Percentiles rank a stretch among this genome's conserved stretches.
These are phyloP conservation scores for Atractiella rhizophila DNA, from an alignment of 768 basidiomycete species.

Conservation along the genomic window DNA sequence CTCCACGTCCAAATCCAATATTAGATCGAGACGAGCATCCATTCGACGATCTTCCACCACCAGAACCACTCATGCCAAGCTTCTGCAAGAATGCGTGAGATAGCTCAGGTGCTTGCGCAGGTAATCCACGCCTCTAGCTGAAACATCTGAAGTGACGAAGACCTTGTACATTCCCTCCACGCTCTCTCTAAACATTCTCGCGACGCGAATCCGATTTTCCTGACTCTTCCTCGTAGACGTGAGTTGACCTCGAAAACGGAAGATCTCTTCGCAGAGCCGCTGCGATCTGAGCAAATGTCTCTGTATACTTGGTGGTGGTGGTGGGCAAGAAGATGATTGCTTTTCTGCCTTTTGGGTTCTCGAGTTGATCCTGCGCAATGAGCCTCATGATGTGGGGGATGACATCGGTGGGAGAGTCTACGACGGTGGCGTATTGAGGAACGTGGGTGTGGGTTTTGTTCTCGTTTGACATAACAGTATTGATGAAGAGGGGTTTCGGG, in stretches of 20 bases:
- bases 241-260: constrained; percentile 34
- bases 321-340: constrained; percentile 44
- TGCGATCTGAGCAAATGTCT: constrained; percentile 42
- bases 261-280: constrained; percentile 26
- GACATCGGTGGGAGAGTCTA: constrained; percentile 40
- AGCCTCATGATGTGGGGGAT: constrained; percentile 54
- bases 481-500: constrained; percentile 27
- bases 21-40: too few species aligned
- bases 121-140: constrained; percentile 41
- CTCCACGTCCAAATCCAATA: too few species aligned
- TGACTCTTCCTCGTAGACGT: constrained; percentile 48
- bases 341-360: constrained; percentile 29
- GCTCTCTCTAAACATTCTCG: constrained; percentile 30
- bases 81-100: too few species aligned
- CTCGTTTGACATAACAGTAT: constrained; percentile 35
- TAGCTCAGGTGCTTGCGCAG: too few species aligned
- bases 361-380: constrained; percentile 65
- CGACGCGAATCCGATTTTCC: constrained; percentile 31
- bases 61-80: too few species aligned
- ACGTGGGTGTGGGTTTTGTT: constrained; percentile 43
- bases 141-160: constrained; percentile 24
- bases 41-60: too few species aligned
- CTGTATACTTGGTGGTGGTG: constrained; percentile 54
- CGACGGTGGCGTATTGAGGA: constrained; percentile 54
- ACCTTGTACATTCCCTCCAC: constrained; percentile 34